Evolutionary conservation across 129 eudicot genomes (phyloP).

Genomic region (Dittrichia graveolens): DNA sequence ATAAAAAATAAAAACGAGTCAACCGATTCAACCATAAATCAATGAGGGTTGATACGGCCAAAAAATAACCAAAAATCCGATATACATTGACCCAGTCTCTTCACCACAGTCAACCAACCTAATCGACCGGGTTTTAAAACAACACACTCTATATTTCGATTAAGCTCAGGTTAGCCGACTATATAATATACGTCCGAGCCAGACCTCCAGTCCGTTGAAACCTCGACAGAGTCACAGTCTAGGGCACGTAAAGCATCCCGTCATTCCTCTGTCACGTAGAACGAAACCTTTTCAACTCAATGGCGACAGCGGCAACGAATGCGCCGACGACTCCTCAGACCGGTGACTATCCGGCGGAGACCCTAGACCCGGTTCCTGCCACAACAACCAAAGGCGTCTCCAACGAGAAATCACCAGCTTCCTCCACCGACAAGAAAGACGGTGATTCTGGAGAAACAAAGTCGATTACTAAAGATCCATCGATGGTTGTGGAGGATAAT

Average conservation of each 20-base stretch:
- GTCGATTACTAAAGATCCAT: slow-evolving; percentile 30
- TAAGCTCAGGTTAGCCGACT: too few species aligned
- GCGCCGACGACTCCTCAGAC: slow-evolving; percentile 28
- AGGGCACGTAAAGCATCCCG: slow-evolving; percentile 37
- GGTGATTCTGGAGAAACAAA: slow-evolving; percentile 42
- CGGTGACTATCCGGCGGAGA: slow-evolving; percentile 40
- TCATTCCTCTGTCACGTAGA: slow-evolving; percentile 4
- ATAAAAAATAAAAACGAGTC: too few species aligned
- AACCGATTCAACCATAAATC: too few species aligned
- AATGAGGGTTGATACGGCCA: too few species aligned
- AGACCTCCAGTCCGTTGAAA: too few species aligned
- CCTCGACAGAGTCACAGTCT: background rate
- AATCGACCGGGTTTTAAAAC: too few species aligned
- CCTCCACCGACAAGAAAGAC: slow-evolving; percentile 37
- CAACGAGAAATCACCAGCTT: slow-evolving; percentile 16
- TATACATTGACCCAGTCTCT: too few species aligned
- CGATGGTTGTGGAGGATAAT: slow-evolving; percentile 21
- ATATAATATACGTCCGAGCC: too few species aligned
- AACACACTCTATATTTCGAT: too few species aligned
- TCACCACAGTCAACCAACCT: too few species aligned
- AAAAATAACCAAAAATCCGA: too few species aligned
- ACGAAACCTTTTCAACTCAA: slow-evolving; percentile 30
- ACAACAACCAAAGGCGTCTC: slow-evolving; percentile 32
- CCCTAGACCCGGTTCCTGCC: slow-evolving; percentile 28
- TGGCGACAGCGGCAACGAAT: slow-evolving; percentile 41